Conservation (phyloP, 2,329 filamentous ascomycete species). For the Trichoderma arundinaceum region DNA sequence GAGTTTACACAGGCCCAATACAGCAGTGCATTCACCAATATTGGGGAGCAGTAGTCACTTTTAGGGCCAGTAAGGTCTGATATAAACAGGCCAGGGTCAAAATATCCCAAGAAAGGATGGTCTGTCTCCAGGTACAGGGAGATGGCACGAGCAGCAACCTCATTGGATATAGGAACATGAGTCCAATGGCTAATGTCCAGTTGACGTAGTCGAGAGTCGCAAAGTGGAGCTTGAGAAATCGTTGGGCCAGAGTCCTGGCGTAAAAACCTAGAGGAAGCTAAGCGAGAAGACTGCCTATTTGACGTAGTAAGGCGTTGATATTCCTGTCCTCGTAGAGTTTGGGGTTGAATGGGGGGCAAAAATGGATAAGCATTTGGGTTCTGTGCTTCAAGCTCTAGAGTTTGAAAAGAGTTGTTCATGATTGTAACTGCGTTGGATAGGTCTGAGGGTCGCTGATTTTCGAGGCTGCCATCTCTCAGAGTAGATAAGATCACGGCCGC, state of each 20-base stretch:
- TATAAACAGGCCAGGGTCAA: constrained; percentile 46
- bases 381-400: constrained; percentile 15
- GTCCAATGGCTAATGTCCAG: constrained; percentile 41
- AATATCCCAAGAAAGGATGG: constrained; percentile 47
- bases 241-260: neutral
- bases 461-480: constrained; percentile 27
- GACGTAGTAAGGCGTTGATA: neutral
- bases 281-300: neutral
- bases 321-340: neutral
- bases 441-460: neutral
- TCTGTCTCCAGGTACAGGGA: constrained; percentile 48
- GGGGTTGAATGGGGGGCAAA: neutral
- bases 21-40: constrained; percentile 45
- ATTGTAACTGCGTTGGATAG: neutral
- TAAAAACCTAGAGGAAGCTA: neutral
- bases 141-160: constrained; percentile 43
- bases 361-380: constrained; percentile 23
- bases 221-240: neutral
- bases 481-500: constrained; percentile 35
- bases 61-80: constrained; percentile 41
- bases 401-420: constrained; percentile 6
- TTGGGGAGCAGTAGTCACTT: constrained; percentile 40
- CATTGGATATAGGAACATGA: constrained; percentile 39
- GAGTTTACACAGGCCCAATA: constrained; percentile 44
- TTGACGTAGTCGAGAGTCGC: neutral